phyloP scores from a whole-genome alignment of 2,329 filamentous ascomycete species.

The Clonostachys rosea region DNA sequence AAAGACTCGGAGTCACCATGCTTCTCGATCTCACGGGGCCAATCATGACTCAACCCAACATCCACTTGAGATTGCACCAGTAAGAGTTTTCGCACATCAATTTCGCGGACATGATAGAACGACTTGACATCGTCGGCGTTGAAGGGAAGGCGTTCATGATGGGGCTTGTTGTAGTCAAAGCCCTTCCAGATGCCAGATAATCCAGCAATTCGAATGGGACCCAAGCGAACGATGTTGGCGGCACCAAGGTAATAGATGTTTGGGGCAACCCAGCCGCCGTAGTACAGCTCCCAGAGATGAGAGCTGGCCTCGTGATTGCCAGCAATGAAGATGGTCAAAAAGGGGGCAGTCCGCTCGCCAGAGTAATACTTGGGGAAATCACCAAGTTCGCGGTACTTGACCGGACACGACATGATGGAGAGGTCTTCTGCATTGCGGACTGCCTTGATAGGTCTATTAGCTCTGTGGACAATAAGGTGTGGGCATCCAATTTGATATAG shows the following conservation, averaged over 20 bases:
- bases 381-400: slow-evolving; percentile 81
- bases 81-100: slow-evolving; percentile 87
- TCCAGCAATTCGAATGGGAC: slow-evolving; percentile 81
- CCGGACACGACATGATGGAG: slow-evolving; percentile 82
- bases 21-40: slow-evolving; percentile 81
- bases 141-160: slow-evolving; percentile 85
- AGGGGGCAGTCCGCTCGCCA: slow-evolving; percentile 71
- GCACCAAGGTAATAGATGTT: slow-evolving; percentile 97
- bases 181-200: slow-evolving; percentile 95
- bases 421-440: slow-evolving; percentile 86
- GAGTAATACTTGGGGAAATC: slow-evolving; percentile 96
- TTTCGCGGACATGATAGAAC: slow-evolving; percentile 85
- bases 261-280: slow-evolving; percentile 94
- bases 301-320: slow-evolving; percentile 95
- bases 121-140: slow-evolving; percentile 69
- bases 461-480: not conserved
- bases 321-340: slow-evolving; percentile 85
- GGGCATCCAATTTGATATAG: not conserved
- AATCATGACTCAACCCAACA: slow-evolving; percentile 90
- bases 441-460: slow-evolving; percentile 43
- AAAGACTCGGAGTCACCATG: slow-evolving; percentile 66
- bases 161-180: slow-evolving; percentile 77
- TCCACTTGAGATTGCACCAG: slow-evolving; percentile 85
- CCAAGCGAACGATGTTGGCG: slow-evolving; percentile 81
- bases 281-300: slow-evolving; percentile 87